Conservation (phyloP, 1,284 basidiomycete species). For the Meripilus lineatus region DNA sequence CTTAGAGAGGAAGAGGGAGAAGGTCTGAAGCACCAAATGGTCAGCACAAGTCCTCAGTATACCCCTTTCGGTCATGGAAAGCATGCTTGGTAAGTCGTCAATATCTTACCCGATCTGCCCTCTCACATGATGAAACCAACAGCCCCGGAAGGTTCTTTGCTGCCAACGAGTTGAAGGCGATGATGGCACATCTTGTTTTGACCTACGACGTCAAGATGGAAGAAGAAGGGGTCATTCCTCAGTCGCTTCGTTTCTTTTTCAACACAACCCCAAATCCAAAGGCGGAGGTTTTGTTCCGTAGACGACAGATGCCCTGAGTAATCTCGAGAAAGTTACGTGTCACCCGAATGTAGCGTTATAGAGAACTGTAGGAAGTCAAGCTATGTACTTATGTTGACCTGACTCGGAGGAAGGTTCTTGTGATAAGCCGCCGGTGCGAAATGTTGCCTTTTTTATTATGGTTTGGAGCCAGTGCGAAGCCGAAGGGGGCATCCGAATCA, state of each 20-base stretch:
- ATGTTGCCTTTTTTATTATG: no score
- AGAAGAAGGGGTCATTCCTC: constrained; percentile 2
- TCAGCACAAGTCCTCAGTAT: constrained; percentile 19
- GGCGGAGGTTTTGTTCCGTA: constrained; percentile 36
- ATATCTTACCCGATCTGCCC: no score
- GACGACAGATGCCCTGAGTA: no score
- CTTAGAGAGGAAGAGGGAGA: constrained; percentile 19
- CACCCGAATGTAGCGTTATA: no score
- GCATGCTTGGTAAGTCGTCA: constrained; percentile 22
- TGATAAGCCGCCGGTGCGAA: no score
- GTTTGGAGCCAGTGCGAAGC: no score
- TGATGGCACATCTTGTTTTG: constrained; percentile 21
- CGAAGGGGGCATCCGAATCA: no score
- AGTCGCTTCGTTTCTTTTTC: not conserved
- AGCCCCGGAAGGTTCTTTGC: constrained; percentile 27
- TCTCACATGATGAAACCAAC: no score
- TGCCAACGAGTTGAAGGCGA: constrained; percentile 20
- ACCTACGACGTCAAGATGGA: constrained; percentile 22
- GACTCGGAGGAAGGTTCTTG: no score
- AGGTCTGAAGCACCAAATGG: constrained; percentile 19
- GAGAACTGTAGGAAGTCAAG: no score
- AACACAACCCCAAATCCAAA: not conserved
- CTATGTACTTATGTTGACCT: no score
- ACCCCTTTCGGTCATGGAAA: constrained; percentile 25
- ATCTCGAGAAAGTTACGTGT: no score